Evolutionary conservation across 768 basidiomycete genomes (phyloP), one percentile per base, ranked within the genome.

Genomic region (Mycena capillaripes): DNA sequence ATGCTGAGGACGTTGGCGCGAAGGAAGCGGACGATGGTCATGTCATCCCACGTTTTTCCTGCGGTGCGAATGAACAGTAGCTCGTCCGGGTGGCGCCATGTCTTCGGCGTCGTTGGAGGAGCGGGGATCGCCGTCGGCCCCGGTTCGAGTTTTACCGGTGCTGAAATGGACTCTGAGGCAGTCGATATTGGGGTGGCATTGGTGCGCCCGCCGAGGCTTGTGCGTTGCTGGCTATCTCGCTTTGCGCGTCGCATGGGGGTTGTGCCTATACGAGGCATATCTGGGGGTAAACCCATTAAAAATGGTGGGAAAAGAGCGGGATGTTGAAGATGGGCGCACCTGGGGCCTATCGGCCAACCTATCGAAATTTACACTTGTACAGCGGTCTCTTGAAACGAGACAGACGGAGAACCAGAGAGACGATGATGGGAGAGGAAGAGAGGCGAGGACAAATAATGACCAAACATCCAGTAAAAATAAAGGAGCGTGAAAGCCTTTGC

Each of bases 41-140:
- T 27, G 38, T 70, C 62, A 46, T 58, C 17, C 69, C 69, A 70
- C 0, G 25, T 30, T 5, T 27, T 21, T 2, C 42, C 34, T 8
- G 16, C 17, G 1, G 30, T 38, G n/a, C 23, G 30, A 44, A 70
- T 70, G 48, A 59, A 70, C 10, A 12, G 17, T 9, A 70, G 57
- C 38, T 70, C 69, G 69, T 57, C 69, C n/a, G 64, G 65, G 29
- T 71, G 64, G 3, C 64, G 57, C 70, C 70, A 71, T 4, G 36
- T 30, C 17, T 52, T 8, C 11, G 23, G 3, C 16, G 7, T 32
- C 0, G 32, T 9, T 36, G 34, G 56, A 36, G 38, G 38, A 10
- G 38, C 38, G n/a, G 56, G 14, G n/a, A 8, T 38, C 38, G 9
- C 34, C 34, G 25, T 19, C 30, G 14, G 25, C 56, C 8, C 11